These are phyloP conservation scores for Globisporangium canariense DNA, from an alignment of 352 stramenopile species.

Conservation along the genomic window DNA sequence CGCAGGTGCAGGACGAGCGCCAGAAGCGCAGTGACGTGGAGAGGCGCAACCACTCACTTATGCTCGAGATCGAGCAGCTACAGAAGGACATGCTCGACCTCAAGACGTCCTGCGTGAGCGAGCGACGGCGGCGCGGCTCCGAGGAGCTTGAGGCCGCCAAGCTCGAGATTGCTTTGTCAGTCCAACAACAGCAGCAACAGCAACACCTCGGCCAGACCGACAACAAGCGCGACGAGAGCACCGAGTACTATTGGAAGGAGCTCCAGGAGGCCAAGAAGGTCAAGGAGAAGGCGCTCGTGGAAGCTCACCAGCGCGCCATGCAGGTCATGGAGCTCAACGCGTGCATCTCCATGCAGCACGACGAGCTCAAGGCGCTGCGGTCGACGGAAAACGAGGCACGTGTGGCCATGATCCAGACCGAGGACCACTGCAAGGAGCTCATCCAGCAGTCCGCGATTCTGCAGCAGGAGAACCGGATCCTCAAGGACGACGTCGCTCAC, in stretches of 20 bases:
- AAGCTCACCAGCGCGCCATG: slow-evolving; percentile 52
- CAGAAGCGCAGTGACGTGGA: slow-evolving; percentile 45
- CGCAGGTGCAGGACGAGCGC: slow-evolving; percentile 58
- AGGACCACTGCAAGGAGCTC: slow-evolving; percentile 43
- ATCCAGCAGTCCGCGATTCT: slow-evolving; percentile 46
- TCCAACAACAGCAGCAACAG: background rate
- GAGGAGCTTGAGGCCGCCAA: slow-evolving; percentile 8
- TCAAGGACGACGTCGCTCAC: slow-evolving; percentile 51
- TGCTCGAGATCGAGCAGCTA: slow-evolving; percentile 67
- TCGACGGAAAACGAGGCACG: slow-evolving; percentile 33
- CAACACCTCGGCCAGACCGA: background rate
- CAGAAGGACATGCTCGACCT: slow-evolving; percentile 58
- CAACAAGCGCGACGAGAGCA: slow-evolving; percentile 20
- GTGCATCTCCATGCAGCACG: slow-evolving; percentile 73
- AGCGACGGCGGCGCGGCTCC: slow-evolving; percentile 13
- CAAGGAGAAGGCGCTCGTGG: slow-evolving; percentile 53
- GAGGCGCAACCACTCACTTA: slow-evolving; percentile 60
- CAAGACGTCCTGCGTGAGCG: slow-evolving; percentile 31
- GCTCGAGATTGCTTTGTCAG: background rate
- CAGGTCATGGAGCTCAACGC: slow-evolving; percentile 71
- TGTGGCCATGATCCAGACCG: slow-evolving; percentile 34
- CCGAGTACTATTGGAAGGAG: slow-evolving; percentile 54
- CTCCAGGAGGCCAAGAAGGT: slow-evolving; percentile 48
- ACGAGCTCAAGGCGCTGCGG: slow-evolving; percentile 58
- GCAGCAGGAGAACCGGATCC: slow-evolving; percentile 47